Base-by-base conservation (phyloP, 2,329 filamentous ascomycete genomes). In the Lomentospora prolificans region DNA sequence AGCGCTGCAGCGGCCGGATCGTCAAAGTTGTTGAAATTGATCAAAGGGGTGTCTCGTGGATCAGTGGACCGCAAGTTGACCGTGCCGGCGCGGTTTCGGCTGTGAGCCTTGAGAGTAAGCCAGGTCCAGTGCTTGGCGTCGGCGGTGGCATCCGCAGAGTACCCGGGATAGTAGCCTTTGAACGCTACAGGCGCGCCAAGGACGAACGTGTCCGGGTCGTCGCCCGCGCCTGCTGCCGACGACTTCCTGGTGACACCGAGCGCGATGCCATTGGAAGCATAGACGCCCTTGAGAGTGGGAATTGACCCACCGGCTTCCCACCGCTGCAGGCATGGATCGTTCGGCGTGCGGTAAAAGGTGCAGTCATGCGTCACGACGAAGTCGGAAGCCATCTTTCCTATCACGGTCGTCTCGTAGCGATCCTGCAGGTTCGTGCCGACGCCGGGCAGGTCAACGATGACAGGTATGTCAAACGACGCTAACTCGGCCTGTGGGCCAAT, bases 391-490 rank as follows among this genome's bases (percentile, higher is more conserved):
- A 55, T 59, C 33, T 58, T 58, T 28, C 51, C 61, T 27, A 58
- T 59, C 7, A 65, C 55, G 4, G 59, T 58, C 9, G 59, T 55
- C 25, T 60, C 58, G 33, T 60, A 60, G 57, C 78, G 77, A 62
- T 85, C 81, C 64, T 81, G 74, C 7, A 85, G 69, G 65, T 84
- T 84, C 7, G 69, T 74, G 17, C 82, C 82, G 3, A 86, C 80
- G 41, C 80, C 81, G 0, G 79, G 80, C 0, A 80, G 70, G 60
- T 84, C 73, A 2, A 67, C 66, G 27, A 82, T 58, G 10, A 82
- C 70, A 2, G 71, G 67, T 56, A 75, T 73, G 9, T 61, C 60
- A 48, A 69, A 66, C 52, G 65, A 63, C 12, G 67, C 58, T 1
- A 79, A 66, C 50, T 77, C 70, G 0, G 57, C 60, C 1, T 65